phyloP scores from a whole-genome alignment of 75 land plant genomes.

The Cunninghamia lanceolata region DNA sequence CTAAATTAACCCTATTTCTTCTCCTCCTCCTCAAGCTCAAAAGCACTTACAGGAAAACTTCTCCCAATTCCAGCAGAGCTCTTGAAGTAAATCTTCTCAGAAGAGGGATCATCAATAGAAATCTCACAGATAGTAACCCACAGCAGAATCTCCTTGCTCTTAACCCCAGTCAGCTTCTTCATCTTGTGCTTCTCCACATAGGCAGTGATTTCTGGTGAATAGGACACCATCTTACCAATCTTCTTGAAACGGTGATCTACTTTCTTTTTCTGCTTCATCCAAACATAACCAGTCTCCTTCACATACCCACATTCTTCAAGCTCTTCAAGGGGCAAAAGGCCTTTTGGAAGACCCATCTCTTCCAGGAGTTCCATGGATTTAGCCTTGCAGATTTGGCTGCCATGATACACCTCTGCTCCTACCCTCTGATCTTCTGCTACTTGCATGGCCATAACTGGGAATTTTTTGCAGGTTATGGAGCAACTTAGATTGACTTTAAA shows the following conservation, averaged over 20 bases:
- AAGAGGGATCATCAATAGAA: conserved; percentile 20
- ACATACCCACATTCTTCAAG: conserved; percentile 52
- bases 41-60: conserved; percentile 41
- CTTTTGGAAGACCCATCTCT: conserved; percentile 38
- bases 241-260: conserved; percentile 60
- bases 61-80: conserved; percentile 44
- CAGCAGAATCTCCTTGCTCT: conserved; percentile 58
- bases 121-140: conserved; percentile 58
- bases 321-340: conserved; percentile 61
- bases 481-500: no score
- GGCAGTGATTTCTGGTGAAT: conserved; percentile 55
- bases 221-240: conserved; percentile 40
- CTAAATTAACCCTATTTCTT: background rate
- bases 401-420: conserved; percentile 43
- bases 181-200: conserved; percentile 40
- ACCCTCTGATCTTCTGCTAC: conserved; percentile 15
- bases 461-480: background rate
- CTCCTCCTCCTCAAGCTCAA: conserved; percentile 33
- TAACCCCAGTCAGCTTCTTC: conserved; percentile 53
- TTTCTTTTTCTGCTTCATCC: conserved; percentile 70
- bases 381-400: conserved; percentile 33
- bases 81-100: conserved; percentile 43
- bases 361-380: conserved; percentile 32
- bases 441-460: background rate
- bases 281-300: conserved; percentile 63